Evolutionary conservation across 768 basidiomycete genomes (phyloP).

Genomic region (Artomyces pyxidatus): DNA sequence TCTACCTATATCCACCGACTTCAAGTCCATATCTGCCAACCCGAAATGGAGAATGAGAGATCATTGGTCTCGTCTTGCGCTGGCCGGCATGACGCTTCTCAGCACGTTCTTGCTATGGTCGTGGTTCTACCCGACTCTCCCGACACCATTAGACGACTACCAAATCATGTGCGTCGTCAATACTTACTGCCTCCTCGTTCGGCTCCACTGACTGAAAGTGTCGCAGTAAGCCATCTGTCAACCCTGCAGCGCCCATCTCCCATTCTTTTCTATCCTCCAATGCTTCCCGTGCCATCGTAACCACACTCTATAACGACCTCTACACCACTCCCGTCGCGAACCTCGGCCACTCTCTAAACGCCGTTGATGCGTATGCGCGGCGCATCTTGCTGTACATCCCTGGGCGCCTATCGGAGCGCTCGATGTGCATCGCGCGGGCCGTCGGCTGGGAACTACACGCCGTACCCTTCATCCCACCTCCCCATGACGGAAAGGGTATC

Average conservation of each 20-base stretch:
- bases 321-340: constrained; percentile 25
- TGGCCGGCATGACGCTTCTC: neutral
- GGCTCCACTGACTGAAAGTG: neutral
- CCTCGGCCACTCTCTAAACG: constrained; percentile 25
- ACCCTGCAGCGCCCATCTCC: neutral
- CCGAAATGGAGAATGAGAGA: neutral
- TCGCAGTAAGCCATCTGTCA: neutral
- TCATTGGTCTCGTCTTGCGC: neutral
- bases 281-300: constrained; percentile 21
- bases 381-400: constrained; percentile 26
- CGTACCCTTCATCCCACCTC: constrained; percentile 31
- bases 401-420: constrained; percentile 28
- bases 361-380: constrained; percentile 25
- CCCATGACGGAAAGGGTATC: constrained; percentile 29
- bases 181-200: neutral
- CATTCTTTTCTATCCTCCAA: neutral
- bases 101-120: neutral
- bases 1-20: too few species aligned
- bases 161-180: neutral
- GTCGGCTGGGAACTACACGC: constrained; percentile 32
- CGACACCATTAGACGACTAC: neutral
- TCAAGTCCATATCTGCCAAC: too few species aligned
- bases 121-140: neutral
- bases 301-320: constrained; percentile 24
- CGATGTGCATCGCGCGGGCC: constrained; percentile 31